Percentiles rank a stretch among this genome's conserved stretches.
phyloP scores from a whole-genome alignment of 305 asterid species.

The Solanum chacoense region DNA sequence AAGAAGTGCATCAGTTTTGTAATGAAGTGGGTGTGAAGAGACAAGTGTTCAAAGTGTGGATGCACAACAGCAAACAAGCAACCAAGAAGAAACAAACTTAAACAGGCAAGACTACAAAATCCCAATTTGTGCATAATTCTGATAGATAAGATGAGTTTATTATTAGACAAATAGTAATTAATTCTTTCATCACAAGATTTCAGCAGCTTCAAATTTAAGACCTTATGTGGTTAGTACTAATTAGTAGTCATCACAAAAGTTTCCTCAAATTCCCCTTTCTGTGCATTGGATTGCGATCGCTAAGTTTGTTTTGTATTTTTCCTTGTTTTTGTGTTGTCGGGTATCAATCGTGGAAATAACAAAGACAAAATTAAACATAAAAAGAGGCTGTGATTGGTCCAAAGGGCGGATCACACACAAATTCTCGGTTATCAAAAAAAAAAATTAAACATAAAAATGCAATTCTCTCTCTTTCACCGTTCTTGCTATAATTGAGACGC shows the following conservation, averaged over 20 bases:
- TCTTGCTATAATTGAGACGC: not conserved
- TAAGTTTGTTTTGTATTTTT: not conserved
- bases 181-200: not conserved
- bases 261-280: not conserved
- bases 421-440: too few species aligned
- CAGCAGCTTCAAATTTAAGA: not conserved
- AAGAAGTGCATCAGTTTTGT: conserved; percentile 46
- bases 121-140: not conserved
- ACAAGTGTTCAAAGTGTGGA: conserved; percentile 74
- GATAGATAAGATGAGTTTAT: not conserved
- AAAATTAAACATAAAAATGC: not conserved
- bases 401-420: accelerated
- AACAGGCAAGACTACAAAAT: conserved; percentile 4
- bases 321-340: not conserved
- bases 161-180: not conserved
- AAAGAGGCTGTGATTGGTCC: too few species aligned
- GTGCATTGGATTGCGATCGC: not conserved
- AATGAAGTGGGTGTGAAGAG: conserved; percentile 50
- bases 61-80: conserved; percentile 82
- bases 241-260: not conserved
- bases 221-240: not conserved
- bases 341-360: not conserved
- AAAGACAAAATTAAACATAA: not conserved
- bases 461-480: not conserved
- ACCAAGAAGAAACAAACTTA: conserved; percentile 37